Percentiles rank a stretch among this genome's conserved stretches.
These are phyloP conservation scores for Fusarium stilboides DNA, from an alignment of 2,329 filamentous ascomycete genomes.

Conservation along the genomic window DNA sequence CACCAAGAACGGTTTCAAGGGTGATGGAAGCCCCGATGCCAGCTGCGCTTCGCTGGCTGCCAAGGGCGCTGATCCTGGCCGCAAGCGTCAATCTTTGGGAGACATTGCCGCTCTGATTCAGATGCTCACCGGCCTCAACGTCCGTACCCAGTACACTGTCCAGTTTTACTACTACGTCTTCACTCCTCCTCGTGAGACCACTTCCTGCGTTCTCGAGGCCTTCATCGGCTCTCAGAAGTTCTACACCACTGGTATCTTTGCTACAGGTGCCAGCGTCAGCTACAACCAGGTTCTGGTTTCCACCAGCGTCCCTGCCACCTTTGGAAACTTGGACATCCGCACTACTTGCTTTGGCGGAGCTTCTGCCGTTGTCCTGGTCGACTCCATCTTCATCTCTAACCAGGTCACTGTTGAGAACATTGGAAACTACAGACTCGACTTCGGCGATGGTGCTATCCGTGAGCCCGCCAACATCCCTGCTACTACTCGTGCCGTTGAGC, in stretches of 20 bases:
- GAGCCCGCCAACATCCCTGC: background rate
- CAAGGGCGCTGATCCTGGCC: background rate
- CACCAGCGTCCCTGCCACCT: background rate
- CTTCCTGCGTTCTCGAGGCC: constrained; percentile 29
- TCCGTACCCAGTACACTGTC: constrained; percentile 31
- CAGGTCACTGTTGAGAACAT: constrained; percentile 43
- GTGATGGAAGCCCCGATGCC: constrained; percentile 13
- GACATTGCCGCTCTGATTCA: constrained; percentile 12
- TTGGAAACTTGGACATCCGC: constrained; percentile 17
- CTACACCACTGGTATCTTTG: constrained; percentile 8
- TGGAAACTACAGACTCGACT: constrained; percentile 26
- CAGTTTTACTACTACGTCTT: constrained; percentile 40
- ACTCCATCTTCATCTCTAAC: constrained; percentile 44
- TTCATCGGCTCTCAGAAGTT: constrained; percentile 20
- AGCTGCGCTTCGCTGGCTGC: constrained; percentile 11
- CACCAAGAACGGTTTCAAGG: constrained; percentile 1
- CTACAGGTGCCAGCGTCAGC: background rate
- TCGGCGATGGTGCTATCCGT: constrained; percentile 28
- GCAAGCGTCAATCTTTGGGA: constrained; percentile 15
- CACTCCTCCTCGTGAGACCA: background rate
- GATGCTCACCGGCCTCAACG: constrained; percentile 17
- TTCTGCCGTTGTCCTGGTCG: constrained; percentile 19
- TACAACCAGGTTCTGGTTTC: constrained; percentile 10
- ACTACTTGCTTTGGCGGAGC: constrained; percentile 24
- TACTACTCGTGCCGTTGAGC: background rate